These are phyloP conservation scores for Mentha longifolia DNA, from an alignment of 257 asterid genomes.

Conservation along the genomic window DNA sequence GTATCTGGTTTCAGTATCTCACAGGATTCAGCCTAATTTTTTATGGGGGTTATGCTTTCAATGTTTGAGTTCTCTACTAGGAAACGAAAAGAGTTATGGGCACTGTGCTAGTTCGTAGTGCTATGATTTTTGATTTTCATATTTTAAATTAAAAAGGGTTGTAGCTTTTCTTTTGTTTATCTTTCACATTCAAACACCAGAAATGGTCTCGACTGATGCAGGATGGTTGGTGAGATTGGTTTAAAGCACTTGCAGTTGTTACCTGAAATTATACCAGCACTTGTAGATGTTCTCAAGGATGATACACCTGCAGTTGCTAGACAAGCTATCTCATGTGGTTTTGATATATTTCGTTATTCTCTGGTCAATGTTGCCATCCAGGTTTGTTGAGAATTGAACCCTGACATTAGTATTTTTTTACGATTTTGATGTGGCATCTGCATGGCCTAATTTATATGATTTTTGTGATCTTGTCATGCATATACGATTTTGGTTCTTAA, in stretches of 20 bases:
- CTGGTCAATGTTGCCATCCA: conserved; percentile 71
- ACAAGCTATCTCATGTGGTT: conserved; percentile 82
- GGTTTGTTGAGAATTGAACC: conserved; percentile 48
- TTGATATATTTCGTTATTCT: conserved; percentile 71
- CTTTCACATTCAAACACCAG: conserved; percentile 9
- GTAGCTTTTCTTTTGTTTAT: conserved; percentile 10
- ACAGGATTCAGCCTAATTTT: conserved; percentile 16
- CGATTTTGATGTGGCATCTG: conserved; percentile 28
- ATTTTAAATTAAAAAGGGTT: background rate
- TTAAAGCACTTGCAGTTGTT: conserved; percentile 70
- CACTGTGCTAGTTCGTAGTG: conserved; percentile 7
- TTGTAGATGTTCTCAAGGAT: conserved; percentile 69
- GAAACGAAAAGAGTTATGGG: background rate
- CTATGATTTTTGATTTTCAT: background rate
- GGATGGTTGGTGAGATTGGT: conserved; percentile 85
- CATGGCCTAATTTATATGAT: conserved; percentile 3
- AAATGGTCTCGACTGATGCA: conserved; percentile 37
- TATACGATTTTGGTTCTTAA: background rate
- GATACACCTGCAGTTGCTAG: conserved; percentile 94
- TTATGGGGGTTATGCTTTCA: conserved; percentile 9
- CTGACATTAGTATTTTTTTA: conserved; percentile 13
- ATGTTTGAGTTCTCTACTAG: background rate
- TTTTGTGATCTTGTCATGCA: conserved; percentile 19
- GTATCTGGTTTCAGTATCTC: conserved; percentile 14
- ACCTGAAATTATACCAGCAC: conserved; percentile 81